Percentiles rank a stretch among this genome's conserved stretches.
These are phyloP conservation scores for Epichloe amarillans DNA, from an alignment of 2,329 filamentous ascomycete genomes.

Conservation along the genomic window DNA sequence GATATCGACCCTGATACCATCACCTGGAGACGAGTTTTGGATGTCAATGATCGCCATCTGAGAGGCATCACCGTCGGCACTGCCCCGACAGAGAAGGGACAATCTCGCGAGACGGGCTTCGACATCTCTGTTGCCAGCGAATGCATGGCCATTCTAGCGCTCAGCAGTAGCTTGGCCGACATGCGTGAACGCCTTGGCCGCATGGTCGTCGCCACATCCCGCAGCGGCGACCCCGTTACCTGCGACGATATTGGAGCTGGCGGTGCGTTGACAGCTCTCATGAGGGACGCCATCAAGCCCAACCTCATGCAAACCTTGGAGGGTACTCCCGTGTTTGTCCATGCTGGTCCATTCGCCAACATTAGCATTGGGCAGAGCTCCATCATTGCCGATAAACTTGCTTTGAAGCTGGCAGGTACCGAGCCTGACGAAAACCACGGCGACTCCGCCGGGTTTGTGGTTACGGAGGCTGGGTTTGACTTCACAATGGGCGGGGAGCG, in stretches of 20 bases:
- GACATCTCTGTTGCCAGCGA: slow-evolving; percentile 97
- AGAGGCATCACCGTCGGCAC: slow-evolving; percentile 80
- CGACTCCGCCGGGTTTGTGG: slow-evolving; percentile 77
- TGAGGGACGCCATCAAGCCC: slow-evolving; percentile 97
- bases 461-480: slow-evolving; percentile 96
- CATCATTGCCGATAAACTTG: slow-evolving; percentile 87
- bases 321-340: slow-evolving; percentile 93
- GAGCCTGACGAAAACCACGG: slow-evolving; percentile 79
- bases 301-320: slow-evolving; percentile 98
- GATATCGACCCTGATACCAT: slow-evolving; percentile 96
- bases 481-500: slow-evolving; percentile 99
- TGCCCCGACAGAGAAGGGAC: slow-evolving; percentile 80
- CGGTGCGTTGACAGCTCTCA: slow-evolving; percentile 82
- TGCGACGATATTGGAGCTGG: slow-evolving; percentile 91
- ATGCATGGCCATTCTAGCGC: slow-evolving; percentile 94
- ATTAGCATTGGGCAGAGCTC: slow-evolving; percentile 97
- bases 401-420: slow-evolving; percentile 88
- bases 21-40: slow-evolving; percentile 89
- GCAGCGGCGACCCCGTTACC: slow-evolving; percentile 76
- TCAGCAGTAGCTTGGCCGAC: slow-evolving; percentile 76
- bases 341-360: slow-evolving; percentile 95
- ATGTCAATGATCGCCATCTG: slow-evolving; percentile 93
- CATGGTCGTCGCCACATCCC: slow-evolving; percentile 90
- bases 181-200: slow-evolving; percentile 86
- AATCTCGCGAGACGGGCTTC: slow-evolving; percentile 80